Evolutionary conservation across 345 rosid species (phyloP).

Genomic region (Corchorus olitorius): DNA sequence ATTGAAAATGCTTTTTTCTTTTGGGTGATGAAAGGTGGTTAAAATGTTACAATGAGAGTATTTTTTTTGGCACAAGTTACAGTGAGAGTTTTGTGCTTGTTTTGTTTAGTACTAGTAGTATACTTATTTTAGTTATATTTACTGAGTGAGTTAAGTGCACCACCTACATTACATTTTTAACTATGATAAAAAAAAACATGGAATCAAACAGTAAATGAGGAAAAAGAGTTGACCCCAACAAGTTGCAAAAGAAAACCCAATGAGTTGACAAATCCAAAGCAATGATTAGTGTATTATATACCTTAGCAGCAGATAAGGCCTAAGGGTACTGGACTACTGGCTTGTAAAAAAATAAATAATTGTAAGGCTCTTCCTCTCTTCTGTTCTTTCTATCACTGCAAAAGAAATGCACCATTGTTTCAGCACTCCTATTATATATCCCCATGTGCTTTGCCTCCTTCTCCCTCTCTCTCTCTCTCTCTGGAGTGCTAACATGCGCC

Average conservation of each 20-base stretch:
- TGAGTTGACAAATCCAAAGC: constrained; percentile 8
- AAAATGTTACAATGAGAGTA: not conserved
- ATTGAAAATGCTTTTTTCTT: not conserved
- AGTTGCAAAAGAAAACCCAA: not conserved
- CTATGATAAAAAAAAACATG: too few species aligned
- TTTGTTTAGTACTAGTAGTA: not conserved
- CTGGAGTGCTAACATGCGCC: not conserved
- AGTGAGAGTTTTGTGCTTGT: not conserved
- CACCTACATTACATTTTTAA: not conserved
- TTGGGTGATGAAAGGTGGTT: not conserved
- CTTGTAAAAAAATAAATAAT: not conserved
- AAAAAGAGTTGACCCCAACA: constrained; percentile 3
- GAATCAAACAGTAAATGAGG: not conserved
- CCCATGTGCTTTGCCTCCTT: not conserved
- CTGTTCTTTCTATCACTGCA: not conserved
- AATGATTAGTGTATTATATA: constrained; percentile 5
- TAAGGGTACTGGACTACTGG: not conserved
- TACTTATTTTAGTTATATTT: not conserved
- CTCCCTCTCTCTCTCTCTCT: not conserved
- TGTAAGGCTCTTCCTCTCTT: not conserved
- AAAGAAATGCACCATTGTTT: not conserved
- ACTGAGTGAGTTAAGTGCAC: not conserved
- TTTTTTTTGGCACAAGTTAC: too few species aligned
- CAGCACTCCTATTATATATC: not conserved
- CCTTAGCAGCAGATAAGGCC: not conserved